Evolutionary conservation across 139 green algal species (phyloP).

Genomic region (Klebsormidium nitens): DNA sequence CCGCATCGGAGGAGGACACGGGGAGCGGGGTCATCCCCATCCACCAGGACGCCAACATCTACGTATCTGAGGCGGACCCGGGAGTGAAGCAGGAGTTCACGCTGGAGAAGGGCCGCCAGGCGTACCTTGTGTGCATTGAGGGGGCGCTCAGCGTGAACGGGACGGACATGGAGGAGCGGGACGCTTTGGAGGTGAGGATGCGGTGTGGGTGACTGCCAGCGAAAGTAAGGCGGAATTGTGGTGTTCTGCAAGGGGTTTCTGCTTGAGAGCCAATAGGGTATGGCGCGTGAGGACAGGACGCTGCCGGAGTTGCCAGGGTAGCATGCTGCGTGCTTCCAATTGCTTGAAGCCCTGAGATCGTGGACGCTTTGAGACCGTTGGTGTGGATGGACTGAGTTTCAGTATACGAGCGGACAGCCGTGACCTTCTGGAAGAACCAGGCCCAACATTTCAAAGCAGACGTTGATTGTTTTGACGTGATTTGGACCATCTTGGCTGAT

Average conservation of each 20-base stretch:
- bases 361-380: neutral
- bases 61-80: slow-evolving; percentile 26
- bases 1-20: slow-evolving; percentile 4
- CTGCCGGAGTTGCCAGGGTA: neutral
- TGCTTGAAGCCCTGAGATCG: neutral
- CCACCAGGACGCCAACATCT: slow-evolving; percentile 42
- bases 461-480: neutral
- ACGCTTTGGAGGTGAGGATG: slow-evolving; percentile 38
- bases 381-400: no score
- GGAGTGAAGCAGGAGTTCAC: neutral
- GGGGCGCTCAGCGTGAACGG: slow-evolving; percentile 11
- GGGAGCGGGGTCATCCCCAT: slow-evolving; percentile 33
- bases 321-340: neutral
- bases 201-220: neutral
- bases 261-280: no score
- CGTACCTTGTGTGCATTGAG: slow-evolving; percentile 40
- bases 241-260: neutral
- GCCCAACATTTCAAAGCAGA: neutral
- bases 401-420: no score
- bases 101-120: slow-evolving; percentile 26
- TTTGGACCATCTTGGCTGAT: neutral
- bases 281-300: no score
- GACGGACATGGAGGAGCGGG: neutral
- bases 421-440: neutral
- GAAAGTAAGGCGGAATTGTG: neutral